Conservation (phyloP, 495 filamentous ascomycete species). For the Talaromyces stipitatus region DNA sequence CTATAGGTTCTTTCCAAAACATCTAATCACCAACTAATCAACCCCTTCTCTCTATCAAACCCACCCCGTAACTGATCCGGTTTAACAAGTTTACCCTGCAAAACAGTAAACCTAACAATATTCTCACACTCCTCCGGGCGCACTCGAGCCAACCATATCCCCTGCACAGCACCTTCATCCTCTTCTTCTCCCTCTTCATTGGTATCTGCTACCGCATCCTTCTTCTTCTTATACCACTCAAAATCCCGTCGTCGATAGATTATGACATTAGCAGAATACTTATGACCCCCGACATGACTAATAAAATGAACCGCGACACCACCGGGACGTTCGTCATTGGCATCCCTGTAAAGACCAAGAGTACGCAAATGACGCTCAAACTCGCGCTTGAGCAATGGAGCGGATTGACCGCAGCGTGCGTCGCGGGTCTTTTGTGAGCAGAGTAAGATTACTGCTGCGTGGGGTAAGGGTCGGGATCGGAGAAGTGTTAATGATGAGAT, state of each 20-base stretch:
- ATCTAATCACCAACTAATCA: constrained; percentile 78
- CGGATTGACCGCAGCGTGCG: constrained; percentile 88
- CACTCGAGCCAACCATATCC: constrained; percentile 90
- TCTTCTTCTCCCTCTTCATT: constrained; percentile 24
- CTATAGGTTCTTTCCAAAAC: too few relatives aligned
- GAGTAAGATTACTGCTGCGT: constrained; percentile 80
- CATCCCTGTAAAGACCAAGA: constrained; percentile 75
- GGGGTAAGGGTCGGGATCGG: constrained; percentile 62
- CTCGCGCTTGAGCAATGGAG: constrained; percentile 77
- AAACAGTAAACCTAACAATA: constrained; percentile 78
- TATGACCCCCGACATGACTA: constrained; percentile 89
- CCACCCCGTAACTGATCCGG: constrained; percentile 78
- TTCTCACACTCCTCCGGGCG: constrained; percentile 91
- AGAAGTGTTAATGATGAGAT: constrained; percentile 42
- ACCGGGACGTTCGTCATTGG: constrained; percentile 77
- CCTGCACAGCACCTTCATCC: constrained; percentile 64
- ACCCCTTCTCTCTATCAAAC: constrained; percentile 71
- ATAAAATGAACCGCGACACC: constrained; percentile 95
- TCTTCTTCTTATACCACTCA: constrained; percentile 37
- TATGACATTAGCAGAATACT: constrained; percentile 85
- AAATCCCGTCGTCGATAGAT: constrained; percentile 67
- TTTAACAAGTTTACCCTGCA: constrained; percentile 93
- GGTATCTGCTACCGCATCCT: constrained; percentile 5
- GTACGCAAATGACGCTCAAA: constrained; percentile 84
- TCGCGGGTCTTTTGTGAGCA: constrained; percentile 92